A percentile compares a stretch with the other conserved stretches of the same genome.
Conservation (phyloP, 352 stramenopile genomes). For the Phytophthora pinifolia region DNA sequence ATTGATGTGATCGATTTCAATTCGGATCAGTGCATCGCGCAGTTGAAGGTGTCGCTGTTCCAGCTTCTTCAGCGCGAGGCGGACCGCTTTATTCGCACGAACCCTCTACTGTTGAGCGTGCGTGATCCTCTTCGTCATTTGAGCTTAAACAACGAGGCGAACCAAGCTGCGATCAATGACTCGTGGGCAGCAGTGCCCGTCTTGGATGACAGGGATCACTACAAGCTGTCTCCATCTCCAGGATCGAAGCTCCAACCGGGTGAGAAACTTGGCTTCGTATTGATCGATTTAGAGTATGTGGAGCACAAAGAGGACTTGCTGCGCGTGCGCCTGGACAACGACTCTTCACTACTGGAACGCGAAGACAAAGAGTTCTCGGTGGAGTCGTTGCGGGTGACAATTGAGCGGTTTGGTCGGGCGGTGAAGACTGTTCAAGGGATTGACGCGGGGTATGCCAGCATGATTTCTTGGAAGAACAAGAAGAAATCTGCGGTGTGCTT, state of each 20-base stretch:
- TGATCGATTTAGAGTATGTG: constrained; percentile 67
- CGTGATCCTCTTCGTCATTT: constrained; percentile 45
- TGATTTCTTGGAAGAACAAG: constrained; percentile 88
- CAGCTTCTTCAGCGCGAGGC: constrained; percentile 76
- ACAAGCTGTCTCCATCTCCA: constrained; percentile 38
- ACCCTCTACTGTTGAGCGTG: constrained; percentile 49
- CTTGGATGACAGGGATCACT: constrained; percentile 47
- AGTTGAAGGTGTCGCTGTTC: constrained; percentile 72
- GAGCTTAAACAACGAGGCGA: constrained; percentile 44
- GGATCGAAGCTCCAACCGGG: constrained; percentile 31
- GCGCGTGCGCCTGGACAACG: constrained; percentile 52
- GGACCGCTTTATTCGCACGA: constrained; percentile 59
- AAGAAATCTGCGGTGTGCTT: constrained; percentile 75
- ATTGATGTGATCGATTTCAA: constrained; percentile 88
- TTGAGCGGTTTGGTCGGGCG: constrained; percentile 70
- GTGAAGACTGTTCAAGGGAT: constrained; percentile 73
- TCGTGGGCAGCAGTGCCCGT: constrained; percentile 33
- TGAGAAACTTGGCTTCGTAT: constrained; percentile 55
- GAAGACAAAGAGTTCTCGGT: constrained; percentile 83
- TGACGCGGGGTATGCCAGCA: constrained; percentile 70
- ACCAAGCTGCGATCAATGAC: constrained; percentile 37
- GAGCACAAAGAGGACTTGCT: constrained; percentile 76
- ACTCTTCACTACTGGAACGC: constrained; percentile 51
- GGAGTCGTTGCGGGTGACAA: constrained; percentile 71
- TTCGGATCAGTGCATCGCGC: constrained; percentile 67